Evolutionary conservation across 164 flowering plant species (phyloP).

Genomic region (Vitis riparia): DNA sequence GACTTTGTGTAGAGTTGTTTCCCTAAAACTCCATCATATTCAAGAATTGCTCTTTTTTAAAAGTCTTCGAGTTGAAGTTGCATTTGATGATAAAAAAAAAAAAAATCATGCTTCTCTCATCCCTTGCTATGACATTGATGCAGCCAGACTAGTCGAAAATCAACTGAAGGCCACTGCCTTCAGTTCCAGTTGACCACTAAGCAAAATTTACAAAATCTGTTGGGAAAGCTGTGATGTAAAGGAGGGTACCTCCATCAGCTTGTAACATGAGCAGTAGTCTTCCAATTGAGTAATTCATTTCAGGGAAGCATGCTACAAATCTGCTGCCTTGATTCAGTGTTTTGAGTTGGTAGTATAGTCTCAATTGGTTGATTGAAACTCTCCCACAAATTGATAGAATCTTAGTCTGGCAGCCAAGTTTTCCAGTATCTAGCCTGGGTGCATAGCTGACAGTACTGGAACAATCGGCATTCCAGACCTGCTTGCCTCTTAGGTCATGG

Average conservation of each 20-base stretch:
- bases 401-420: constrained; percentile 2
- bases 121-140: neutral
- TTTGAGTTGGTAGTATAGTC: neutral
- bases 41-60: too few species aligned
- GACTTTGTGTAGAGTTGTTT: neutral
- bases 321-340: neutral
- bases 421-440: neutral
- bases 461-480: neutral
- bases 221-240: neutral
- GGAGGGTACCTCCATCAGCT: constrained; percentile 7
- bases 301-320: neutral
- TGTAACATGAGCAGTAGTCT: constrained; percentile 1
- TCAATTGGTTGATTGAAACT: constrained; percentile 14
- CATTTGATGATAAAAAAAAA: too few species aligned
- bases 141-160: neutral
- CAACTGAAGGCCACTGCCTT: neutral
- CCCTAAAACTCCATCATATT: too few species aligned
- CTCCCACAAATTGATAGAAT: constrained; percentile 7
- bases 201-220: neutral
- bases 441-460: neutral
- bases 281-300: constrained; percentile 11
- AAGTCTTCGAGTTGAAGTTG: neutral
- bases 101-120: neutral
- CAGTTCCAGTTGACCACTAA: neutral
- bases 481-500: constrained; percentile 1